These are phyloP conservation scores for Metarhizium brunneum DNA, from an alignment of 2,329 filamentous ascomycete species.

Conservation along the genomic window DNA sequence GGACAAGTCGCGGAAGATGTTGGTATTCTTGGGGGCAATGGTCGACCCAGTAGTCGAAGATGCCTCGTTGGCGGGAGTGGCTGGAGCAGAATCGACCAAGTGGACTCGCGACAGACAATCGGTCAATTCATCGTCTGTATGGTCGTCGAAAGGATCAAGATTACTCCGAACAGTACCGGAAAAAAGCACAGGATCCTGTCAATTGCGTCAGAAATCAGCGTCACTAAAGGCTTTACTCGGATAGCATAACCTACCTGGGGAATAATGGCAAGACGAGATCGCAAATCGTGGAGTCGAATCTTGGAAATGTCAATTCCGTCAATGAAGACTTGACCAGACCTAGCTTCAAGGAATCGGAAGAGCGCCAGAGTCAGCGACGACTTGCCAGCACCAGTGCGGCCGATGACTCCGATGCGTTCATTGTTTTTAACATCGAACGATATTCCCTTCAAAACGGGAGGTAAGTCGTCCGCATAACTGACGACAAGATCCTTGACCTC, in stretches of 20 bases:
- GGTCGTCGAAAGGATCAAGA: conserved; percentile 65
- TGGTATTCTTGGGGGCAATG: conserved; percentile 41
- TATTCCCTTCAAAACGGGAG: conserved; percentile 60
- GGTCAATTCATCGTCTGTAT: conserved; percentile 58
- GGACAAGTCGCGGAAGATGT: conserved; percentile 54
- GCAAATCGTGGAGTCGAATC: conserved; percentile 59
- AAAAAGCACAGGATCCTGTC: conserved; percentile 68
- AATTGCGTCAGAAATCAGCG: background rate
- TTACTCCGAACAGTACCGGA: conserved; percentile 69
- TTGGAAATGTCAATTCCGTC: conserved; percentile 68
- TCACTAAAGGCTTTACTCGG: background rate
- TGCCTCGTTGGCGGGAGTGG: conserved; percentile 29
- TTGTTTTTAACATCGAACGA: conserved; percentile 57
- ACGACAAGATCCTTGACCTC: conserved; percentile 67
- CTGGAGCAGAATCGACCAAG: conserved; percentile 39
- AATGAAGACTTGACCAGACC: conserved; percentile 56
- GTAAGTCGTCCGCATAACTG: conserved; percentile 60
- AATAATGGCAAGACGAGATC: conserved; percentile 70
- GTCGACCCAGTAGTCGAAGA: conserved; percentile 25
- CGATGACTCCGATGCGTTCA: conserved; percentile 67
- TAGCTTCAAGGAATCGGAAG: conserved; percentile 67
- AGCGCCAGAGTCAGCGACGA: conserved; percentile 66
- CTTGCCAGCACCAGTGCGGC: conserved; percentile 71
- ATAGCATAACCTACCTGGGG: conserved; percentile 38
- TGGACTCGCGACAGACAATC: conserved; percentile 64